These are phyloP conservation scores for Nicotiana otophora DNA, from an alignment of 257 asterid species.

Conservation along the genomic window DNA sequence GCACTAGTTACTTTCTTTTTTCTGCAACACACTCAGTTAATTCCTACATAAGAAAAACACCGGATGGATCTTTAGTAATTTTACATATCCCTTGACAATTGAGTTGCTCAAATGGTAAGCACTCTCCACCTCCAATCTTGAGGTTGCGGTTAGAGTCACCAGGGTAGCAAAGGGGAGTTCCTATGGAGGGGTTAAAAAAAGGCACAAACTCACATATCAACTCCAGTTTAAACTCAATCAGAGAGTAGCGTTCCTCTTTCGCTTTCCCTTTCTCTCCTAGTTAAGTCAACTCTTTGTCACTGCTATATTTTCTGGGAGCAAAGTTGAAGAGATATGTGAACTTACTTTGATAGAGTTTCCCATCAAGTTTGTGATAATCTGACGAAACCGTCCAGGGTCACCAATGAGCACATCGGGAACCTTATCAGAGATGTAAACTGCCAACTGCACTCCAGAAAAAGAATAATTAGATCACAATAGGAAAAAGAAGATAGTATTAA, in stretches of 20 bases:
- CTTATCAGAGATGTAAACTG: constrained; percentile 74
- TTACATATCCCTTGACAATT: neutral
- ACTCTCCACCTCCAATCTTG: too few relatives aligned
- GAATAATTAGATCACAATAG: constrained; percentile 20
- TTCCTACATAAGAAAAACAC: neutral
- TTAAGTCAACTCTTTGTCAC: neutral
- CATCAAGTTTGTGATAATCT: constrained; percentile 79
- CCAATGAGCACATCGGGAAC: constrained; percentile 75
- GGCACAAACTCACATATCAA: neutral
- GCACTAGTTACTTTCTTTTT: neutral
- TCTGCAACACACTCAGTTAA: neutral
- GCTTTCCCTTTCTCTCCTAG: neutral
- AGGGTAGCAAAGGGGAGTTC: too few relatives aligned
- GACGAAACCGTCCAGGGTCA: constrained; percentile 93
- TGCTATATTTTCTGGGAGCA: neutral
- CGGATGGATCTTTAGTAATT: neutral
- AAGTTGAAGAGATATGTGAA: neutral
- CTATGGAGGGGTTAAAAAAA: too few relatives aligned
- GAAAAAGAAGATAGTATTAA: neutral
- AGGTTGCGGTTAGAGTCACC: too few relatives aligned
- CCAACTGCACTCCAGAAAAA: constrained; percentile 53
- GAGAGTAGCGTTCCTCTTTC: neutral
- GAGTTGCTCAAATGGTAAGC: too few relatives aligned
- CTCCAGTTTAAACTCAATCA: neutral
- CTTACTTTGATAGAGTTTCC: constrained; percentile 97